These are phyloP conservation scores for Yarrowia sp. DNA, from an alignment of 805 yeast genomes.

Conservation along the genomic window DNA sequence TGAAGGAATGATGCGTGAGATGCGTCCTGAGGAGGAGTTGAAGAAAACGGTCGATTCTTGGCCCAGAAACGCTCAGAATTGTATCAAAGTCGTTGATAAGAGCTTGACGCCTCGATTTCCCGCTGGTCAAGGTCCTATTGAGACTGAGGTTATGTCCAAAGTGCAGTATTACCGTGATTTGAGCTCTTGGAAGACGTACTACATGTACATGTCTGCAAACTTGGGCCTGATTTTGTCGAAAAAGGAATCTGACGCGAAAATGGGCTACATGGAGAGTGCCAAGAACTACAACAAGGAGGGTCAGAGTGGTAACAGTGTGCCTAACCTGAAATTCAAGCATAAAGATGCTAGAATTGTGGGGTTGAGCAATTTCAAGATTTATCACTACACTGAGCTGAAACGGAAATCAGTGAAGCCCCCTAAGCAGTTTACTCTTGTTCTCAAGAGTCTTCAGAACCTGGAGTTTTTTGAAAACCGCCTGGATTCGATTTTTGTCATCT, in stretches of 20 bases:
- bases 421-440: slow-evolving; percentile 20
- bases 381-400: background rate
- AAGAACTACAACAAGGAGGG: slow-evolving; percentile 14
- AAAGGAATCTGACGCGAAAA: slow-evolving; percentile 15
- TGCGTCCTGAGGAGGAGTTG: slow-evolving; percentile 7
- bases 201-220: background rate
- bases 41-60: slow-evolving; percentile 15
- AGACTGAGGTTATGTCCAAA: slow-evolving; percentile 17
- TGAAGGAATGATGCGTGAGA: slow-evolving; percentile 8
- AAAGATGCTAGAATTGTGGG: slow-evolving; percentile 5
- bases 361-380: slow-evolving; percentile 1
- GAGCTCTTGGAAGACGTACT: slow-evolving; percentile 8
- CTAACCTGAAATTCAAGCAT: slow-evolving; percentile 18
- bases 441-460: slow-evolving; percentile 10
- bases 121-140: background rate
- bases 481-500: slow-evolving; percentile 8
- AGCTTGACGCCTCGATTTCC: slow-evolving; percentile 11
- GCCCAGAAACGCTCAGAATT: slow-evolving; percentile 10
- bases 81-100: slow-evolving; percentile 2
- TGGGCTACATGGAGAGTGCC: slow-evolving; percentile 14
- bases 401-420: slow-evolving; percentile 8
- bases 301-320: background rate
- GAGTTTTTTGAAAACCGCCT: slow-evolving; percentile 9
- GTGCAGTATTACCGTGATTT: slow-evolving; percentile 1
- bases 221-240: slow-evolving; percentile 24